Evolutionary conservation across 495 filamentous ascomycete species (phyloP), one percentile per base, ranked within the genome.

Genomic region (Aspergillus wentii): DNA sequence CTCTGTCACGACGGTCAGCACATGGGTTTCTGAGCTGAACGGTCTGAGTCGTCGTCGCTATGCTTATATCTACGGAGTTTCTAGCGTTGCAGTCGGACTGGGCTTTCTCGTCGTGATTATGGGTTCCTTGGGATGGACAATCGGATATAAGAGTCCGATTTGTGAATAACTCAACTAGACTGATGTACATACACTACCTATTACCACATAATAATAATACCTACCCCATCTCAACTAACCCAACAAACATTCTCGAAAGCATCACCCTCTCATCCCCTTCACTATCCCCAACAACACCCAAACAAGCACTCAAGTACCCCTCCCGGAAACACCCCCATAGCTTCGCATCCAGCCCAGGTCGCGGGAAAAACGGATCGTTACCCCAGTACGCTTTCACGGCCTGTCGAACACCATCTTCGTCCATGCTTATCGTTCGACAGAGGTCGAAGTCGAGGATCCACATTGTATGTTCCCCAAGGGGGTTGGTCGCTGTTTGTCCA

Each of bases 1-100:
- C 7, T 82, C 83, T 45, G 64, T 87, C 52, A 95, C 90, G 8
- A 97, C 91, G 8, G 78, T 97, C n/a, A 89, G 83, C 49, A 96
- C 90, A 4, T 95, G 88, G 87, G 84, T 92, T 10, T 63, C 69
- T 8, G 91, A 97, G 70, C 52, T 95, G 53, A 76, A 78, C 42
- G 79, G 76, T 3, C 52, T 95, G 55, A 57, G 72, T 8, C 46
- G 34, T 46, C 67, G 80, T 20, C 57, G 72, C 15, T 68, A 89
- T 65, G 80, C 80, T 0, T 95, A 91, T 65, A 37, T 80, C 0
- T 97, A 97, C 63, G 88, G 85, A 0, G 51, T 57, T 0, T 41
- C 54, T 25, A 96, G 86, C 58, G 70, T 95, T 1, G 54, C 56
- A 1, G 71, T 71, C 4, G 84, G 74, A 3, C 57, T 94, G 44